Evolutionary conservation across 371 early-diverging fungal genomes (phyloP), one percentile per base, ranked within the genome.

Genomic region (Mortierella sp.): DNA sequence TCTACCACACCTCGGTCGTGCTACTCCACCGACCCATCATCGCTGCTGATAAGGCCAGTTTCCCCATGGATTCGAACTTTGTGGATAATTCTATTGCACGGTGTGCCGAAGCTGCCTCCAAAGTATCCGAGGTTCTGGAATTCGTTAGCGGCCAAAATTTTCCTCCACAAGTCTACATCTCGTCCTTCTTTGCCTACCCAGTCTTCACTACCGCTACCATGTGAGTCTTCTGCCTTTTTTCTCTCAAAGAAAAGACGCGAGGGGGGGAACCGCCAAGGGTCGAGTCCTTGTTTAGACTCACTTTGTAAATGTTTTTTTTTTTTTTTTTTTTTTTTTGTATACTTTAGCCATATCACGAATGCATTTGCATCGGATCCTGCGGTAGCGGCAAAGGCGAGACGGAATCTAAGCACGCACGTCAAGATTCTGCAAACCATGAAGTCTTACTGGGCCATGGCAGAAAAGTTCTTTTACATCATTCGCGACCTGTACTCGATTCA

Each of bases 391-490:
- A 83, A 84, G 23, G 86, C 88, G 18, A 80, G 73, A 39, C 59
- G 72, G 16, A 81, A 80, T 18, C 63, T 88, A 2, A 82, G 70
- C 30, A 81, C 80, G 1, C 84, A 85, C 50, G 84, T 86, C 54
- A 81, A 76, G 58, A 61, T 84, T 24, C 57, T 87, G 21, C 78
- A 85, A 62, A 84, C 80, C 12, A 85, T 86, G 64, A 81, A 86
- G 56, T 57, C 78, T 8, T 82, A 80, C 24, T 88, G 88, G 88
- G 85, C 88, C 1, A 86, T 88, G 83, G 86, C 88, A 0, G 88
- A 88, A 61, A 84, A 85, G 46, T 72, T 86, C 14, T 86, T 84
- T 59, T 86, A 86, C 57, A 87, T 87, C 78, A 82, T 85, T 41
- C 86, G 86, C 28, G 87, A 87, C 67, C 60, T 87, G 0, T 87